Evolutionary conservation across 2,329 filamentous ascomycete genomes (phyloP).

Genomic region (Neofusicoccum ribis): DNA sequence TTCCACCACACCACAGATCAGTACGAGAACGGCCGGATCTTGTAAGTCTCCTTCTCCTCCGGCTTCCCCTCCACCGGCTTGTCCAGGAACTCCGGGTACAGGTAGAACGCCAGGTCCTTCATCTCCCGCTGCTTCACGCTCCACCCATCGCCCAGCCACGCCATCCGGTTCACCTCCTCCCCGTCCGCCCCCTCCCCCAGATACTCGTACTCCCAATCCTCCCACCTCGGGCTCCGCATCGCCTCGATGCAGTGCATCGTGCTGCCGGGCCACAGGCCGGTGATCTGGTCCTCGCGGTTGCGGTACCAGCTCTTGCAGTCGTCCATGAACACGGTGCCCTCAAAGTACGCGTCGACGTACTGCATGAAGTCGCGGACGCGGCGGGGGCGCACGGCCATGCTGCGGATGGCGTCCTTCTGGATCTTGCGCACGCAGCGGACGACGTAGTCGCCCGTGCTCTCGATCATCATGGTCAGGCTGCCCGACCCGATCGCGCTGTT

Average conservation of each 20-base stretch:
- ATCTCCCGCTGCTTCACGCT: constrained; percentile 30
- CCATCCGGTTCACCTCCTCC: constrained; percentile 29
- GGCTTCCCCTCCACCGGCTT: constrained; percentile 35
- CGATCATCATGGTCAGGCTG: constrained; percentile 44
- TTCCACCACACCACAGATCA: not conserved
- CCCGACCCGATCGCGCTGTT: constrained; percentile 44
- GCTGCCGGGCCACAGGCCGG: constrained; percentile 38
- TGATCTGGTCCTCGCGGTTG: constrained; percentile 27
- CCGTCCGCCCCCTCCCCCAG: constrained; percentile 23
- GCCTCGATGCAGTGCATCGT: constrained; percentile 35
- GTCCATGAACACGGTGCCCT: constrained; percentile 34
- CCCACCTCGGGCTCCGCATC: constrained; percentile 36
- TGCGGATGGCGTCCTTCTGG: constrained; percentile 44
- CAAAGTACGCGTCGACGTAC: constrained; percentile 36
- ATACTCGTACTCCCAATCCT: constrained; percentile 37
- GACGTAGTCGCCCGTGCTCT: constrained; percentile 41
- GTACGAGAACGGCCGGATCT: constrained; percentile 38
- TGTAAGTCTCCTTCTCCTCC: constrained; percentile 40
- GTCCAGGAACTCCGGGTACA: constrained; percentile 43
- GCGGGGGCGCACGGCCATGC: constrained; percentile 33
- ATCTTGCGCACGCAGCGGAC: constrained; percentile 43
- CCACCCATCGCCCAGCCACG: constrained; percentile 38
- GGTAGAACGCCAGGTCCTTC: constrained; percentile 44
- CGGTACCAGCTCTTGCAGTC: constrained; percentile 40
- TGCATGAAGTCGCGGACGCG: constrained; percentile 33